Percentiles rank a stretch among this genome's conserved stretches.
These are phyloP conservation scores for Cicer judaicum DNA, from an alignment of 306 rosid genomes.

Conservation along the genomic window DNA sequence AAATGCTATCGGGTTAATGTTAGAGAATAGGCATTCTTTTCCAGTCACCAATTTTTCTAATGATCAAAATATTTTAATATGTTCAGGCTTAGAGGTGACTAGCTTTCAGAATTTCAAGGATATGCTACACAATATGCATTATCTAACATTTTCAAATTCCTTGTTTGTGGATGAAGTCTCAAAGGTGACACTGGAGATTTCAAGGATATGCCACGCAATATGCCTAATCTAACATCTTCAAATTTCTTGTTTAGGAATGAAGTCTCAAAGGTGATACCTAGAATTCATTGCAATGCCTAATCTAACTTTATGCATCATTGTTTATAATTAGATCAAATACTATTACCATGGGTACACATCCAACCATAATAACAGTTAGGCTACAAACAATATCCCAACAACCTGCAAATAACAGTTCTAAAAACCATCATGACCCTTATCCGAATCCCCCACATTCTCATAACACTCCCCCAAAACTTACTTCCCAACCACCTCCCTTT, in stretches of 20 bases:
- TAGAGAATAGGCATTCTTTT: not conserved
- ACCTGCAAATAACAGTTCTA: not conserved
- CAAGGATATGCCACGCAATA: not conserved
- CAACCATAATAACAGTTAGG: not conserved
- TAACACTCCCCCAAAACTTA: not conserved
- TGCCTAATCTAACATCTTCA: not conserved
- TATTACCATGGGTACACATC: not conserved
- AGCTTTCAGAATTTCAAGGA: not conserved
- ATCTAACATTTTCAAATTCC: not conserved
- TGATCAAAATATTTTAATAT: slow-evolving; percentile 11
- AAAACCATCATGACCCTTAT: not conserved
- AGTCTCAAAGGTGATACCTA: not conserved
- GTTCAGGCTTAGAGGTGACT: not conserved
- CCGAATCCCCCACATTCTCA: slow-evolving; percentile 4
- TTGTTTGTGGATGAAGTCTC: not conserved
- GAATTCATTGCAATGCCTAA: not conserved
- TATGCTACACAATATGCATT: not conserved
- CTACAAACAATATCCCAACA: slow-evolving; percentile 3
- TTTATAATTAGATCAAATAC: not conserved
- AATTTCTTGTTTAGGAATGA: not conserved
- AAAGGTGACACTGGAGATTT: not conserved
- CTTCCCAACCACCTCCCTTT: not conserved
- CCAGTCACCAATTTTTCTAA: slow-evolving; percentile 1
- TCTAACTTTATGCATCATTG: slow-evolving; percentile 7
- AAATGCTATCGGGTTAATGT: not conserved